Evolutionary conservation across 495 filamentous ascomycete genomes (phyloP).

Genomic region (Penicillium arizonense): DNA sequence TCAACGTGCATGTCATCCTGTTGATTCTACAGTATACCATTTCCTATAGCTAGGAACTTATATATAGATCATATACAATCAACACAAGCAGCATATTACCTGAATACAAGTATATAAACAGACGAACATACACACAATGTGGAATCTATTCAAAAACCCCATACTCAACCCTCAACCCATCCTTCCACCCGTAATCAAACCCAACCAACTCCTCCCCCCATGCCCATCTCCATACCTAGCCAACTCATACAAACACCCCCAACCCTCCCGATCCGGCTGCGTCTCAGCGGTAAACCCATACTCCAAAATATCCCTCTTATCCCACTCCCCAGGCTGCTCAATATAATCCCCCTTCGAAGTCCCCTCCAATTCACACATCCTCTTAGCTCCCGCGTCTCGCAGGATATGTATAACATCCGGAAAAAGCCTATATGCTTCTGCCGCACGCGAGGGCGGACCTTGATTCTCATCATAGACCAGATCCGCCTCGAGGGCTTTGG

Average conservation of each 20-base stretch:
- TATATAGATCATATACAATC: too few relatives aligned
- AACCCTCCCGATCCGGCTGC: conserved; percentile 9
- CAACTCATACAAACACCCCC: conserved; percentile 8
- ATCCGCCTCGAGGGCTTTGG: neutral
- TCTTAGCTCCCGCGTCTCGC: conserved; percentile 6
- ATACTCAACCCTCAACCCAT: too few relatives aligned
- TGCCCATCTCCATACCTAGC: neutral
- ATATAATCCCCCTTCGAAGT: conserved; percentile 9
- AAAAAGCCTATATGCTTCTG: conserved; percentile 8
- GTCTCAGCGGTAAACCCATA: conserved; percentile 6
- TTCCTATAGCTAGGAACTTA: too few relatives aligned
- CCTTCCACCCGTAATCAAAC: too few relatives aligned
- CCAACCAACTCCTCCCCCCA: neutral
- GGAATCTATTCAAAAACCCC: too few relatives aligned
- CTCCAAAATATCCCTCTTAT: neutral
- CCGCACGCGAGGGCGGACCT: conserved; percentile 11
- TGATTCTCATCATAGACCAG: conserved; percentile 13
- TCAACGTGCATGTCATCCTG: too few relatives aligned
- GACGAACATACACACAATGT: too few relatives aligned
- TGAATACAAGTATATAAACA: too few relatives aligned
- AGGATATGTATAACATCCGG: conserved; percentile 11
- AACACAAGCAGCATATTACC: too few relatives aligned
- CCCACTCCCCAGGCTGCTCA: conserved; percentile 6
- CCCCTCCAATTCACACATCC: conserved; percentile 11
- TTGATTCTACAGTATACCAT: too few relatives aligned